Percentiles rank a stretch among this genome's conserved stretches.
These are phyloP conservation scores for Aspergillus heteromorphus DNA, from an alignment of 495 filamentous ascomycete genomes.

Conservation along the genomic window DNA sequence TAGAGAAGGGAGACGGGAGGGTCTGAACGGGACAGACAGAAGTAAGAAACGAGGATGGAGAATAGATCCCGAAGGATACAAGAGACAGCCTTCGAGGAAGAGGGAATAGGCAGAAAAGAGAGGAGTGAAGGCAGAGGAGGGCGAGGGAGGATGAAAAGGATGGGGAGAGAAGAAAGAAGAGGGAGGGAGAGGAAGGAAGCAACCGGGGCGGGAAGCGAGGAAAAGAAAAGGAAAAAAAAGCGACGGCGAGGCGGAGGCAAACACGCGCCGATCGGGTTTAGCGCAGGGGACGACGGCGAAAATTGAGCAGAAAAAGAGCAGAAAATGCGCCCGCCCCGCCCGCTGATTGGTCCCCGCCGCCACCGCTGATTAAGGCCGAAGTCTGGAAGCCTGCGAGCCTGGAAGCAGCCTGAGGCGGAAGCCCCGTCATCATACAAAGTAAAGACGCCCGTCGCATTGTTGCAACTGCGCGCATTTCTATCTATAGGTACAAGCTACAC, in stretches of 20 bases:
- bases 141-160: slow-evolving; percentile 18
- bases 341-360: neutral
- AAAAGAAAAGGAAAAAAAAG: slow-evolving; percentile 15
- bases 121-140: slow-evolving; percentile 17
- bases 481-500: no score
- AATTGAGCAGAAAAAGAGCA: slow-evolving; percentile 17
- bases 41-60: slow-evolving; percentile 6
- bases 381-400: neutral
- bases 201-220: slow-evolving; percentile 6
- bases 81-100: neutral
- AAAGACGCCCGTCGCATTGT: no score
- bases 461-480: no score
- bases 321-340: neutral
- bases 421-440: no score
- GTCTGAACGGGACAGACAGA: neutral
- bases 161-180: slow-evolving; percentile 20
- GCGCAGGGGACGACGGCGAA: slow-evolving; percentile 19
- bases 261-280: slow-evolving; percentile 14
- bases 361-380: neutral
- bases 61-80: slow-evolving; percentile 4
- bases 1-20: slow-evolving; percentile 5
- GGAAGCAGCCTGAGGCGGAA: no score
- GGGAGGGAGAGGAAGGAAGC: slow-evolving; percentile 13
- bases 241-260: slow-evolving; percentile 15
- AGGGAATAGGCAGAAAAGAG: slow-evolving; percentile 10